Conservation (phyloP, 2,329 filamentous ascomycete genomes). For the Fusarium irregulare region DNA sequence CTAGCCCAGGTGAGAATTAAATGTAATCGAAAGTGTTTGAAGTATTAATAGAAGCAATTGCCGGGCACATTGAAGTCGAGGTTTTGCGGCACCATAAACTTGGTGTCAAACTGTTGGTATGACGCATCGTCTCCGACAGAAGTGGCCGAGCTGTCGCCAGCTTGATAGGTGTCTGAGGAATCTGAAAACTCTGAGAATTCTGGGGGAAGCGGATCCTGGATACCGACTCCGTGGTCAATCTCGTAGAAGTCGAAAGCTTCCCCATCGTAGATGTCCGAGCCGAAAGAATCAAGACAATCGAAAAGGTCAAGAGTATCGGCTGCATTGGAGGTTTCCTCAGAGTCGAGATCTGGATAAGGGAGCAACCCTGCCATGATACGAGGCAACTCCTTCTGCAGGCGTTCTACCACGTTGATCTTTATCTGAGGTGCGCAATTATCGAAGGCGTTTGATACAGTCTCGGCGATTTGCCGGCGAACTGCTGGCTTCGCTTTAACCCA, state of each 20-base stretch:
- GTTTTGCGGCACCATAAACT: background rate
- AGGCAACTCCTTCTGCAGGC: slow-evolving; percentile 25
- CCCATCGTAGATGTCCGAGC: background rate
- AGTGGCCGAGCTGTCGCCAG: slow-evolving; percentile 30
- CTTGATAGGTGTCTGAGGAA: slow-evolving; percentile 24
- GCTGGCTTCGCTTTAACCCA: slow-evolving; percentile 17
- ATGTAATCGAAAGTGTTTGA: background rate
- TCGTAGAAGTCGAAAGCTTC: slow-evolving; percentile 3
- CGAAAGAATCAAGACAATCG: slow-evolving; percentile 4
- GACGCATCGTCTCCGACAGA: slow-evolving; percentile 24
- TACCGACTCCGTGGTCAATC: background rate
- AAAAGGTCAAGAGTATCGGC: slow-evolving; percentile 4
- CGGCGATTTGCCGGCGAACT: slow-evolving; percentile 10
- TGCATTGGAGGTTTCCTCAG: slow-evolving; percentile 26
- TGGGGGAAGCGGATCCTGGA: background rate
- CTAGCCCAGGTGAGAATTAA: too few species aligned
- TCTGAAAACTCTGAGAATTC: slow-evolving; percentile 10
- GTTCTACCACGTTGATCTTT: slow-evolving; percentile 11
- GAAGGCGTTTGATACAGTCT: slow-evolving; percentile 18
- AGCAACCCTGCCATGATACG: slow-evolving; percentile 3
- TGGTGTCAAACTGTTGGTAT: slow-evolving; percentile 23
- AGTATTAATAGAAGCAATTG: background rate
- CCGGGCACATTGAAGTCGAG: background rate
- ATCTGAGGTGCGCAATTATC: slow-evolving; percentile 15
- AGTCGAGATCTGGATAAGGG: slow-evolving; percentile 21